Conservation (phyloP, 768 basidiomycete genomes). For the Suillus variegatus region DNA sequence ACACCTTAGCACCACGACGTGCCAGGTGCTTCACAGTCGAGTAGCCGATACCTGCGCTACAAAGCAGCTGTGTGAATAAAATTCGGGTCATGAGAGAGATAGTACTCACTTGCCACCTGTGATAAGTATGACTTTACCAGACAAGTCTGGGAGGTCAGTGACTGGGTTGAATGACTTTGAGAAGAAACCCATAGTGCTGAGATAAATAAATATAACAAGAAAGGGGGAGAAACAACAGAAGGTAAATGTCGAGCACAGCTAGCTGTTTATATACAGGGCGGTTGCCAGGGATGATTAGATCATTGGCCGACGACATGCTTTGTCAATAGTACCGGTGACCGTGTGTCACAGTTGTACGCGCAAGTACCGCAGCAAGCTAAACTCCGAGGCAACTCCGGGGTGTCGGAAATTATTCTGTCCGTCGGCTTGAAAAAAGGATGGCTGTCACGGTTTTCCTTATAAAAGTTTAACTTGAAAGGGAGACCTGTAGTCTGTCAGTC, state of each 20-base stretch:
- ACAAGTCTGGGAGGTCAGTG: constrained; percentile 45
- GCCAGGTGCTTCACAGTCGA: constrained; percentile 54
- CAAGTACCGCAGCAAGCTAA: no score
- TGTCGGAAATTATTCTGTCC: no score
- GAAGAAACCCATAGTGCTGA: constrained; percentile 21
- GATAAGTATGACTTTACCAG: constrained; percentile 54
- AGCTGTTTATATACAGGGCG: background rate
- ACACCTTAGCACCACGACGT: constrained; percentile 57
- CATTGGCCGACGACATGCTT: background rate
- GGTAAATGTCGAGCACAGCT: background rate
- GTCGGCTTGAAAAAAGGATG: no score
- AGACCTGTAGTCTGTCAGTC: no score
- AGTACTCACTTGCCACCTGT: constrained; percentile 54
- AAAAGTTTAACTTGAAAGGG: no score
- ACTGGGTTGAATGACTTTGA: constrained; percentile 35
- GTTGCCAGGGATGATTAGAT: background rate
- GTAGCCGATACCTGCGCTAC: constrained; percentile 52
- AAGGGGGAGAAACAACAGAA: no score
- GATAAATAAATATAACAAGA: constrained; percentile 10
- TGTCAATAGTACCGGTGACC: background rate
- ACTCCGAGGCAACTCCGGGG: no score
- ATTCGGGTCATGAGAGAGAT: constrained; percentile 2
- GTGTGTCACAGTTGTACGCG: no score
- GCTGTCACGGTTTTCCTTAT: no score
- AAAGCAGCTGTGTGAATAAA: background rate